Conservation (phyloP, 345 rosid species). For the Mangifera indica region DNA sequence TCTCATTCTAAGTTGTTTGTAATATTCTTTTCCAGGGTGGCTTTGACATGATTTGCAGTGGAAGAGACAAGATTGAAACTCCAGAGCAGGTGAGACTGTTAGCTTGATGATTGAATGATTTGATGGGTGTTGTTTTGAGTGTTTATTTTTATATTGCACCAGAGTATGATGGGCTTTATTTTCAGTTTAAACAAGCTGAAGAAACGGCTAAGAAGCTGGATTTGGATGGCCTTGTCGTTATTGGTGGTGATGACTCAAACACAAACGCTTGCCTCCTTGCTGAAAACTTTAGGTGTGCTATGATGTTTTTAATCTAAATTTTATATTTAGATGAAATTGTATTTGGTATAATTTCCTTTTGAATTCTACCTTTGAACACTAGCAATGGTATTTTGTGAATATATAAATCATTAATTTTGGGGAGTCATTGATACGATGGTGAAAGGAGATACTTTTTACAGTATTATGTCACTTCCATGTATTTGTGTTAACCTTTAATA, state of each 20-base stretch:
- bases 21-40: slow-evolving; percentile 64
- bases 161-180: slow-evolving; percentile 15
- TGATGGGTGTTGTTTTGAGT: neutral
- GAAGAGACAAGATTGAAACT: slow-evolving; percentile 97
- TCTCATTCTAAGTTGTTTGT: neutral
- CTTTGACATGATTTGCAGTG: slow-evolving; percentile 98
- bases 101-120: neutral
- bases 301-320: neutral
- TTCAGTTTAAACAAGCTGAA: slow-evolving; percentile 97
- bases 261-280: slow-evolving; percentile 98
- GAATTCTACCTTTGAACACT: neutral
- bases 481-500: slow-evolving; percentile 3
- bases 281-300: slow-evolving; percentile 71
- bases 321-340: neutral
- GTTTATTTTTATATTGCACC: neutral
- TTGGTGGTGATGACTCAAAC: slow-evolving; percentile 98
- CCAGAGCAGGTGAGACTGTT: slow-evolving; percentile 76
- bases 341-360: neutral
- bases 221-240: slow-evolving; percentile 89
- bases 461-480: neutral
- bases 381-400: neutral
- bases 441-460: neutral
- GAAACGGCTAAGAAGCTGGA: slow-evolving; percentile 86
- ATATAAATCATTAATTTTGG: neutral
- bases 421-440: neutral